phyloP scores from a whole-genome alignment of 1,284 basidiomycete species.

The Phlebopus sp. region DNA sequence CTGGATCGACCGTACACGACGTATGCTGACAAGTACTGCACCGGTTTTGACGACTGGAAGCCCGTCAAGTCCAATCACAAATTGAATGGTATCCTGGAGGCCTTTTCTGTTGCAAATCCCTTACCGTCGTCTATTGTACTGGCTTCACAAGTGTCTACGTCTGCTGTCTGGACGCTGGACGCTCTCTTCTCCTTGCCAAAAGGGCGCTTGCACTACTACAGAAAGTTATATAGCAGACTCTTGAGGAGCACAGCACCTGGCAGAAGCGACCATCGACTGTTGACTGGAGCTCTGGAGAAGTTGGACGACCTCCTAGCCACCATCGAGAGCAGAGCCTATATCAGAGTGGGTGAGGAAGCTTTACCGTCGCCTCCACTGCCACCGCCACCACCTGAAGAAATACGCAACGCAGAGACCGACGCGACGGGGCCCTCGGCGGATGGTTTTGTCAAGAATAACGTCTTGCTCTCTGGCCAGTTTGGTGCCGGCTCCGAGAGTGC shows the following conservation, averaged over 20 bases:
- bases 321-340: slow-evolving; percentile 57
- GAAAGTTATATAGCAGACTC: slow-evolving; percentile 84
- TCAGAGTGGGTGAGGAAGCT: slow-evolving; percentile 38
- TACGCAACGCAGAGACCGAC: slow-evolving; percentile 56
- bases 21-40: slow-evolving; percentile 73
- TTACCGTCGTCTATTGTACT: slow-evolving; percentile 48
- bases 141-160: slow-evolving; percentile 36
- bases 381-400: slow-evolving; percentile 28
- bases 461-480: slow-evolving; percentile 24
- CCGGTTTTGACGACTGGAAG: slow-evolving; percentile 83
- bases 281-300: slow-evolving; percentile 79
- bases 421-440: slow-evolving; percentile 20
- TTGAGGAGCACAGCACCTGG: slow-evolving; percentile 88
- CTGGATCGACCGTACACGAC: slow-evolving; percentile 83
- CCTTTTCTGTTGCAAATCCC: slow-evolving; percentile 66
- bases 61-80: slow-evolving; percentile 75
- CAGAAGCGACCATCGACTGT: slow-evolving; percentile 81
- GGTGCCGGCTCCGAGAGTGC: slow-evolving; percentile 40
- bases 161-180: slow-evolving; percentile 80
- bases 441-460: slow-evolving; percentile 3
- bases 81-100: slow-evolving; percentile 65
- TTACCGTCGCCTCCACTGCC: slow-evolving; percentile 19
- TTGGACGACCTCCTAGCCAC: slow-evolving; percentile 73
- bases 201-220: slow-evolving; percentile 86
- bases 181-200: slow-evolving; percentile 85